Base-by-base conservation (phyloP, 768 basidiomycete genomes). In the Lactifluus pinguis region DNA sequence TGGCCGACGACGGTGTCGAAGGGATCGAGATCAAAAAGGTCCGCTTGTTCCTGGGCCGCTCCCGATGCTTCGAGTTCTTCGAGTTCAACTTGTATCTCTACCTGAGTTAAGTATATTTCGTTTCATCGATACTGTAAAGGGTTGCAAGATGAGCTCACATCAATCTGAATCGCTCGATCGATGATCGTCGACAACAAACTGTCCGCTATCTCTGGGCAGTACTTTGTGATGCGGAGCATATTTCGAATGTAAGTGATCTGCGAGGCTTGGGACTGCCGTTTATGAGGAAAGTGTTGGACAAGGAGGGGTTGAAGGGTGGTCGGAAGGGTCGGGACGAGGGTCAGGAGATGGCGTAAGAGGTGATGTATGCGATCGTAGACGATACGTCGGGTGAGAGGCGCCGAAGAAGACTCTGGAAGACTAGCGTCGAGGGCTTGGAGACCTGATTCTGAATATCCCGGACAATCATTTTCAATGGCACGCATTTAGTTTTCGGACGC, bases 11-110 rank as follows among this genome's bases (percentile, higher is more conserved):
- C 75, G n/a, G 79, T 80, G 65, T 95, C 92, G 65, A 95, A 92
- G 1, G 91, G 90, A 72, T 97, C 93, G 21, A 90, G 71, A 49
- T 89, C 84, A 65, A 88, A 90, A 17, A 88, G 59, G 15, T 77
- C 77, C 1, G 77, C 80, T n/a, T 78, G 77, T 34, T 84, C 83
- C 61, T 76, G 60, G 3, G 68, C 63, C 1, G 69, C 72, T 17
- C 80, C 81, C 14, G 79, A 77, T 3, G 88, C 88, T 67, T 95
- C 94, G 4, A 95, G 76, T 65, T 97, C 92, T 69, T 98, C 95
- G 4, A 93, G 69, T 68, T 95, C 93, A n/a, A 92, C 88, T 70
- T 97, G 95, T 36, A 99, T 94, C 73, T 99, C 95, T 30, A 97
- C 92, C 92, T 95, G 63, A 1, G 51, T 39, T 17, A 0, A 4